phyloP scores from a whole-genome alignment of 331 rosid genomes.

The Ulmus americana region DNA sequence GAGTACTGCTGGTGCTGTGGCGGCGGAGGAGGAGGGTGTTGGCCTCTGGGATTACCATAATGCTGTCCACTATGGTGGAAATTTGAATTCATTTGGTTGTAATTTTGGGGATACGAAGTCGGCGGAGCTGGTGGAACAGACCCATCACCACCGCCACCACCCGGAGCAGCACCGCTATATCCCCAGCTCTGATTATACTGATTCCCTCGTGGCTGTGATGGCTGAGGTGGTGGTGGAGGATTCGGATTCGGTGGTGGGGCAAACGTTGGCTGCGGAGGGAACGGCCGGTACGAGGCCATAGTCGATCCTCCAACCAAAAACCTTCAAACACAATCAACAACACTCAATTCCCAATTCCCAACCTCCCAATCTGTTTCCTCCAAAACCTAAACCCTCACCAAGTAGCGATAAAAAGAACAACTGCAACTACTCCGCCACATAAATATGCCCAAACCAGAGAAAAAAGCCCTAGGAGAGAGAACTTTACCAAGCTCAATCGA shows the following conservation, averaged over 20 bases:
- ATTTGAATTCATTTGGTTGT: constrained; percentile 46
- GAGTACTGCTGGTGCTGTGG: constrained; percentile 41
- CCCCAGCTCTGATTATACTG: constrained; percentile 69
- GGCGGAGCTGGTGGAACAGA: constrained; percentile 44
- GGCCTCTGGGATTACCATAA: constrained; percentile 50
- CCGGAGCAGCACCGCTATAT: constrained; percentile 24
- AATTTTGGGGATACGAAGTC: constrained; percentile 48
- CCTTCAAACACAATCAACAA: not conserved
- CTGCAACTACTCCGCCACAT: not conserved
- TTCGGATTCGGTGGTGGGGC: constrained; percentile 52
- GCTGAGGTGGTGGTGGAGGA: constrained; percentile 47
- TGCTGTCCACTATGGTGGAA: constrained; percentile 43
- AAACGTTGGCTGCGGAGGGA: constrained; percentile 65
- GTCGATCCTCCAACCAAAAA: constrained; percentile 13
- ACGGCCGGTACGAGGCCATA: constrained; percentile 91
- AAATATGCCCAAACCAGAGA: not conserved
- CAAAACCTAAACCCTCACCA: not conserved
- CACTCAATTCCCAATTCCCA: constrained; percentile 6
- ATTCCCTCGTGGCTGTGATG: constrained; percentile 36
- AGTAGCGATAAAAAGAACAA: not conserved
- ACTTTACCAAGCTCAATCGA: not conserved
- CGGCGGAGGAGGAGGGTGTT: constrained; percentile 56
- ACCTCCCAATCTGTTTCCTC: not conserved
- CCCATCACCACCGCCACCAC: constrained; percentile 33
- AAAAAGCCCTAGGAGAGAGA: constrained; percentile 22